Evolutionary conservation across 208 protist genomes (phyloP).

Genomic region (Crithidia mellificae): DNA sequence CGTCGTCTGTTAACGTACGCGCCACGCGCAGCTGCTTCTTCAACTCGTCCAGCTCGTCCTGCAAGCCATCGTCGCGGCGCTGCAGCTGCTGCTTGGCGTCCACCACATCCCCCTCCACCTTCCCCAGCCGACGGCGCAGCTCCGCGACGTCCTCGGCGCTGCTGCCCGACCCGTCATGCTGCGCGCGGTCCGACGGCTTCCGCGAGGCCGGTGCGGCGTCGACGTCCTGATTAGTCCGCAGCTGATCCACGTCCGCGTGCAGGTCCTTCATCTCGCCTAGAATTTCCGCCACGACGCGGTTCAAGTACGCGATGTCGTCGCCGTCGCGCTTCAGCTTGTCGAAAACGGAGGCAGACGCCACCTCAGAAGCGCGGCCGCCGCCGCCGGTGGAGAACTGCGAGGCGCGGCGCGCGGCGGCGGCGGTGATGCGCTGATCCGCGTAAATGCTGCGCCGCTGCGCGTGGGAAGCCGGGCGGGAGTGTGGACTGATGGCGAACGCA

Average conservation of each 20-base stretch:
- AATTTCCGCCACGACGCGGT: slow-evolving; percentile 91
- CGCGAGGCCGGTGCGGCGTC: background rate
- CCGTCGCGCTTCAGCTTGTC: slow-evolving; percentile 67
- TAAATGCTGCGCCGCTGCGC: slow-evolving; percentile 24
- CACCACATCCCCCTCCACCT: slow-evolving; percentile 35
- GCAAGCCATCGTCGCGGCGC: slow-evolving; percentile 32
- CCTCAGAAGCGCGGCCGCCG: background rate
- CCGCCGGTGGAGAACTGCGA: slow-evolving; percentile 6
- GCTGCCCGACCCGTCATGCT: background rate
- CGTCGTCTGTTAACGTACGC: slow-evolving; percentile 40
- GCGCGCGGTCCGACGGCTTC: background rate
- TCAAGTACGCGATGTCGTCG: slow-evolving; percentile 81
- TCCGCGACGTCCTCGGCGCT: slow-evolving; percentile 3
- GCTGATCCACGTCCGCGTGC: slow-evolving; percentile 70
- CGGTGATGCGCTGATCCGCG: slow-evolving; percentile 27
- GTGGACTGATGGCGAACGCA: background rate
- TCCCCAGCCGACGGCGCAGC: slow-evolving; percentile 22
- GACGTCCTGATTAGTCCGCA: slow-evolving; percentile 37
- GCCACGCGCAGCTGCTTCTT: slow-evolving; percentile 35
- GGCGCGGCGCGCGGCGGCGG: slow-evolving; percentile 9
- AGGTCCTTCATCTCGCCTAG: slow-evolving; percentile 80
- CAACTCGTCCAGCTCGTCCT: slow-evolving; percentile 44
- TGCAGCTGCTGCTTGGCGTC: slow-evolving; percentile 30
- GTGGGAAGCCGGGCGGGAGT: slow-evolving; percentile 8
- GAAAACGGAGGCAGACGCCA: slow-evolving; percentile 23